Evolutionary conservation across 768 basidiomycete genomes (phyloP).

Genomic region (Pholiota microspora): DNA sequence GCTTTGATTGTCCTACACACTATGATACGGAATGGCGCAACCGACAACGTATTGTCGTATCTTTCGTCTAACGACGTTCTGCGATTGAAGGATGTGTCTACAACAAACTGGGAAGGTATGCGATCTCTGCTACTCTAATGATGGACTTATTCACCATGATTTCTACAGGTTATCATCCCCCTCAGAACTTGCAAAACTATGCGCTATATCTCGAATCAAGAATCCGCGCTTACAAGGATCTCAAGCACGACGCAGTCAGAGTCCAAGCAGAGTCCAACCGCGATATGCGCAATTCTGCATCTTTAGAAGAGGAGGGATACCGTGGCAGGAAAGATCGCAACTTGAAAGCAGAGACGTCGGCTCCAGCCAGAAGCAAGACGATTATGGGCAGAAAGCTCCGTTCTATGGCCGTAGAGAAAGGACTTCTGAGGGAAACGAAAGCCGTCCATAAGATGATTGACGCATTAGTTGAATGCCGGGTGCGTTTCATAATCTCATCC

Average conservation of each 20-base stretch:
- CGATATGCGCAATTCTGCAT: constrained; percentile 67
- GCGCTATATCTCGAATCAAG: constrained; percentile 86
- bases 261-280: constrained; percentile 94
- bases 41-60: constrained; percentile 87
- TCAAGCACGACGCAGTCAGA: constrained; percentile 91
- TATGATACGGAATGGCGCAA: constrained; percentile 96
- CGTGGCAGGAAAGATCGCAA: constrained; percentile 30
- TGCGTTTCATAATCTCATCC: constrained; percentile 38
- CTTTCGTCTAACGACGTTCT: constrained; percentile 82
- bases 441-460: constrained; percentile 91
- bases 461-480: constrained; percentile 81
- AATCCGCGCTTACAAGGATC: constrained; percentile 82
- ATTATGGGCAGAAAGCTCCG: constrained; percentile 82
- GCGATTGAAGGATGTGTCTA: constrained; percentile 75
- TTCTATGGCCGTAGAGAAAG: constrained; percentile 94
- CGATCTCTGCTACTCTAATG: neutral
- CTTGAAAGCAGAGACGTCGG: constrained; percentile 27
- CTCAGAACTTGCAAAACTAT: constrained; percentile 85
- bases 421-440: constrained; percentile 87
- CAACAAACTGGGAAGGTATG: constrained; percentile 86
- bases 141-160: neutral
- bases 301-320: constrained; percentile 57
- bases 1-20: constrained; percentile 93
- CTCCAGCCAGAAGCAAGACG: constrained; percentile 66
- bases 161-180: constrained; percentile 73